Evolutionary conservation across 164 flowering plant genomes (phyloP).

Genomic region (Macadamia tetraphylla): DNA sequence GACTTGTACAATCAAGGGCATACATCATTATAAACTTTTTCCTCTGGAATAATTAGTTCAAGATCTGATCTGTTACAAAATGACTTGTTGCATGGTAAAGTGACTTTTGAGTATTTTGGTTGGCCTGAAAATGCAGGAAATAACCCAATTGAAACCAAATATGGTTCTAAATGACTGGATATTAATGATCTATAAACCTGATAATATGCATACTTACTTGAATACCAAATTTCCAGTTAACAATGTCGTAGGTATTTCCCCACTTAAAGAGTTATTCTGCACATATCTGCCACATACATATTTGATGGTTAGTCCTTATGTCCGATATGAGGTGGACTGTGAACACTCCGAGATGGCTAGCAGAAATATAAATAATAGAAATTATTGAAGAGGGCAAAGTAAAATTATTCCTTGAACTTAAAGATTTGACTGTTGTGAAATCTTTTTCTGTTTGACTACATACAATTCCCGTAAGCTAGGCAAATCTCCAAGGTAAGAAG

Average conservation of each 20-base stretch:
- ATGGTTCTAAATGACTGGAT: neutral
- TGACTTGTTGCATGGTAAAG: neutral
- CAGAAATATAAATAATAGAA: neutral
- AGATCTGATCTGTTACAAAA: neutral
- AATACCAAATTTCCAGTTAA: constrained; percentile 44
- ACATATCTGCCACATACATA: constrained; percentile 49
- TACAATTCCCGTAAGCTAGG: constrained; percentile 78
- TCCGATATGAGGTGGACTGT: neutral
- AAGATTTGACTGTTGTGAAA: too few species aligned
- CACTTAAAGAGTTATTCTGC: constrained; percentile 78
- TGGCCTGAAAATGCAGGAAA: neutral
- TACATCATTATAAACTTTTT: too few species aligned
- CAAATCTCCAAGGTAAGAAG: constrained; percentile 63
- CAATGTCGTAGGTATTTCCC: constrained; percentile 55
- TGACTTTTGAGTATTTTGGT: neutral
- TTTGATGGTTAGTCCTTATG: constrained; percentile 6
- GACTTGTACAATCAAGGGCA: too few species aligned
- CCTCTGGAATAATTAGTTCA: neutral
- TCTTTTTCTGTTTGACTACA: constrained; percentile 14
- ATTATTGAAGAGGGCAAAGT: neutral
- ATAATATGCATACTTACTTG: constrained; percentile 44
- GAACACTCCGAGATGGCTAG: neutral
- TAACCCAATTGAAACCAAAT: neutral
- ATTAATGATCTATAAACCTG: neutral
- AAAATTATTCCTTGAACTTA: too few species aligned